Conservation (phyloP, 2,329 filamentous ascomycete genomes). For the Byssothecium circinans region DNA sequence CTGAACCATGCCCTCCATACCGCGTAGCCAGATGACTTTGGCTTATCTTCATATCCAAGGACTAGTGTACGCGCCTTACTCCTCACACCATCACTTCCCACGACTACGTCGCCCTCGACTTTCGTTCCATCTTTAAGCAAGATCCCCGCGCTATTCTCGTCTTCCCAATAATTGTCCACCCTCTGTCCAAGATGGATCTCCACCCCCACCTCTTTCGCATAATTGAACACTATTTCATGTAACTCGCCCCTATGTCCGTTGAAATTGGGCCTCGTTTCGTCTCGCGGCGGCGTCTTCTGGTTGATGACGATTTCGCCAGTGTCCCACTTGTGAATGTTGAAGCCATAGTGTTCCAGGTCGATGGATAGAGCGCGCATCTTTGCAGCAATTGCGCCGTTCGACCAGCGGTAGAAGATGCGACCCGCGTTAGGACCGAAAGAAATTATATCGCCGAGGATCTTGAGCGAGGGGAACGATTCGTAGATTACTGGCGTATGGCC, state of each 20-base stretch:
- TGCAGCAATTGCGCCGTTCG: slow-evolving; percentile 50
- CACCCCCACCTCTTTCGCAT: slow-evolving; percentile 58
- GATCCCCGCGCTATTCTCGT: slow-evolving; percentile 55
- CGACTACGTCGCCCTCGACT: slow-evolving; percentile 52
- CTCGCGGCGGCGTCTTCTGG: slow-evolving; percentile 51
- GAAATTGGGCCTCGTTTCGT: slow-evolving; percentile 56
- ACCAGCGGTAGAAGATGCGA: slow-evolving; percentile 64
- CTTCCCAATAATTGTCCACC: slow-evolving; percentile 59
- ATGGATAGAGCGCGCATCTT: slow-evolving; percentile 56
- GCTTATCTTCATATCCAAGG: slow-evolving; percentile 55
- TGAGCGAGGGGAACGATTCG: slow-evolving; percentile 60
- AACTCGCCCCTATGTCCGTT: slow-evolving; percentile 65
- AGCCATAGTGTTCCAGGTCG: slow-evolving; percentile 57
- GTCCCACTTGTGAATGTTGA: slow-evolving; percentile 62
- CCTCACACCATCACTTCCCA: slow-evolving; percentile 58
- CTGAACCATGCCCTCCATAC: slow-evolving; percentile 54
- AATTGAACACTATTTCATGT: slow-evolving; percentile 61
- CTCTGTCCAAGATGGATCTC: slow-evolving; percentile 57
- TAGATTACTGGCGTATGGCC: slow-evolving; percentile 63
- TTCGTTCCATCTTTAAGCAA: slow-evolving; percentile 53
- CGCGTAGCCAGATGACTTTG: slow-evolving; percentile 57
- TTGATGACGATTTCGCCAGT: slow-evolving; percentile 64
- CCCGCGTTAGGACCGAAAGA: slow-evolving; percentile 63
- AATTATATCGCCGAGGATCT: slow-evolving; percentile 64
- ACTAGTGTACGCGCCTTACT: slow-evolving; percentile 55